Evolutionary conservation across 2,329 filamentous ascomycete species (phyloP).

Genomic region (Incumbomyces delicatus): DNA sequence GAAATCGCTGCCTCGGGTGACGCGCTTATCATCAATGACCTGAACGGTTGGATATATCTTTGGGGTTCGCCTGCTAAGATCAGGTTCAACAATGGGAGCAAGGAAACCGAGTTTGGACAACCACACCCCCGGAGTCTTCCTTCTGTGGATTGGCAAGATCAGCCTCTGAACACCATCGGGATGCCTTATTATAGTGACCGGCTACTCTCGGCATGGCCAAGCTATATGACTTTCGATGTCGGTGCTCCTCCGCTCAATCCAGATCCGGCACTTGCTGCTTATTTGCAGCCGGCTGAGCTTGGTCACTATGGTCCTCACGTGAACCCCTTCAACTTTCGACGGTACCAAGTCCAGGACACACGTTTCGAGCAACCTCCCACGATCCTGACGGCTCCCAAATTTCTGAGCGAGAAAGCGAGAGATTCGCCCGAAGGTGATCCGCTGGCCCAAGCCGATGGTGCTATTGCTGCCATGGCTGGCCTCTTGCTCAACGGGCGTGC

Average conservation of each 20-base stretch:
- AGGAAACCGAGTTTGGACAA: slow-evolving; percentile 68
- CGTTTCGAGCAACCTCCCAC: slow-evolving; percentile 54
- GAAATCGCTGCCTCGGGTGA: slow-evolving; percentile 84
- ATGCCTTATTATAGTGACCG: slow-evolving; percentile 89
- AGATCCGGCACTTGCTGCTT: slow-evolving; percentile 59
- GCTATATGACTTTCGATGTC: slow-evolving; percentile 71
- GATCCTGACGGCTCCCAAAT: slow-evolving; percentile 68
- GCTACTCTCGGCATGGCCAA: slow-evolving; percentile 82
- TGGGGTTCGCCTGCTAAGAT: slow-evolving; percentile 83
- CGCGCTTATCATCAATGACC: slow-evolving; percentile 70
- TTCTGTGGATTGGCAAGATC: slow-evolving; percentile 60
- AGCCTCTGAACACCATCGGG: slow-evolving; percentile 74
- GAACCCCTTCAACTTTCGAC: slow-evolving; percentile 52
- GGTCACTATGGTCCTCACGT: slow-evolving; percentile 67
- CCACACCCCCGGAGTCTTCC: slow-evolving; percentile 50
- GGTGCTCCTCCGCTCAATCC: slow-evolving; percentile 70
- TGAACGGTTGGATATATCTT: slow-evolving; percentile 67
- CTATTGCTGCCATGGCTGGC: slow-evolving; percentile 56
- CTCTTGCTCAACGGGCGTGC: slow-evolving; percentile 51
- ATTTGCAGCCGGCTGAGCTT: slow-evolving; percentile 62
- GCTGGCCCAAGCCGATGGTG: slow-evolving; percentile 41
- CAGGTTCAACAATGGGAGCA: slow-evolving; percentile 73
- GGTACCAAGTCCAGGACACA: slow-evolving; percentile 77
- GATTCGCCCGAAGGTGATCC: slow-evolving; percentile 41
- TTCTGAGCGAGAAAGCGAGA: slow-evolving; percentile 84